Evolutionary conservation across 768 basidiomycete species (phyloP), one percentile per base, ranked within the genome.

Genomic region (Amylocystis lapponica): DNA sequence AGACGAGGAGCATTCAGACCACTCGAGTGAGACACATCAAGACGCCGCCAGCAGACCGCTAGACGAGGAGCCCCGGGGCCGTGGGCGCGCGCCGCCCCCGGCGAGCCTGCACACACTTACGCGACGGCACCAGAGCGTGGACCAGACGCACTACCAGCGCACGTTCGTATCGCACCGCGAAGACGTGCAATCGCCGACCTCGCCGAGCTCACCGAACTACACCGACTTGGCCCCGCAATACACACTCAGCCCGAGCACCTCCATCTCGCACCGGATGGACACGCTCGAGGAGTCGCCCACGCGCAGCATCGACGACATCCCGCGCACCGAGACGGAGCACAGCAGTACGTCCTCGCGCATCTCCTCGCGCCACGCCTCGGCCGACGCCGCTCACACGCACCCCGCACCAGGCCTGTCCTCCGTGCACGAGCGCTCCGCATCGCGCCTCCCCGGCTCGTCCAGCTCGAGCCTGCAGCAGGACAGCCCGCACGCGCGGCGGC

Each of bases 1-100:
- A 25, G 58, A 62, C 23, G 59, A 54, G 29, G 63, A 69, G 33
- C 66, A 70, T 25, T 63, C 59, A 12, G 54, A 54, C 17, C 46
- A 50, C 25, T 57, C 48, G 57, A 67, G 27, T 58, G 49, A 54
- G 12, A 22, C 46, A 5, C 27, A 36, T 13, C 34, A 47, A 48
- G 37, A 38, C 20, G 34, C 49, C 8, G 56, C 50, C 10, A 36
- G 49, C 35, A 46, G 41, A 13, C 54, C 44, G 14, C 21, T 37
- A 12, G 27, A 44, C 12, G 46, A 43, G 11, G 40, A 51, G 34
- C 38, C 33, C 7, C 52, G 58, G 3, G 60, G 57, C 4, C 48
- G 58, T 30, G 45, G 19, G 13, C 27, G 29, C 14, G 41, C 19
- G 7, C 31, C 41, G 19, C 30, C 32, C 5, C 32, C 41, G 3